These are phyloP conservation scores for Mycena olivaceomarginata DNA, from an alignment of 768 basidiomycete genomes.

Conservation along the genomic window DNA sequence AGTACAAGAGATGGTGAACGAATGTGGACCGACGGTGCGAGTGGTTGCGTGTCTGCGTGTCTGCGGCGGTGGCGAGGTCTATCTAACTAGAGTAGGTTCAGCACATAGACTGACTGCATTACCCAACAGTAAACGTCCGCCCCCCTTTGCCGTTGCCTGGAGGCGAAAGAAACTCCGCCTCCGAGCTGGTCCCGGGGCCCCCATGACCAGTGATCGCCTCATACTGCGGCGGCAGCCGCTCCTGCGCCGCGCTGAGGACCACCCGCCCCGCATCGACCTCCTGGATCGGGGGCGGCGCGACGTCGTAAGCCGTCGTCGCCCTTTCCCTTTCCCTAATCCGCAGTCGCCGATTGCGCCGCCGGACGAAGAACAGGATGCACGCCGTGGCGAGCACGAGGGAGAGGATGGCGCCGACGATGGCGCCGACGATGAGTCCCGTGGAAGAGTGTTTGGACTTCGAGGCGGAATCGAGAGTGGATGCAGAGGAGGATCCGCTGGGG, in stretches of 20 bases:
- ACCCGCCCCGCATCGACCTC: background rate
- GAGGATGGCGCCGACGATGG: background rate
- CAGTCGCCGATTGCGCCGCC: background rate
- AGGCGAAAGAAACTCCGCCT: no score
- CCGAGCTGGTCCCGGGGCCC: no score
- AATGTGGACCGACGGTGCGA: no score
- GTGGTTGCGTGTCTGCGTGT: no score
- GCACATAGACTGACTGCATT: no score
- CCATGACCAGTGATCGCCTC: background rate
- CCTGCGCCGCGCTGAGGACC: background rate
- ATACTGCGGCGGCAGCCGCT: constrained; percentile 2
- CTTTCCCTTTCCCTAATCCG: background rate
- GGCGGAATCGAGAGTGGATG: background rate
- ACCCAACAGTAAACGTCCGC: no score
- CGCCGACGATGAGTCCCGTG: background rate
- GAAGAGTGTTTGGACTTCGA: background rate
- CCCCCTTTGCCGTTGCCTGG: no score
- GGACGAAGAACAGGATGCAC: background rate
- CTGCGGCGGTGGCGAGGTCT: no score
- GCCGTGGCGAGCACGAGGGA: background rate
- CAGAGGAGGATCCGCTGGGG: background rate
- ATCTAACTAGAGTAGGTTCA: no score
- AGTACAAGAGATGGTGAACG: no score
- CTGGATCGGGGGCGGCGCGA: background rate
- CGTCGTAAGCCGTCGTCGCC: background rate